phyloP scores from a whole-genome alignment of 306 rosid genomes.

The Begonia loranthoides region DNA sequence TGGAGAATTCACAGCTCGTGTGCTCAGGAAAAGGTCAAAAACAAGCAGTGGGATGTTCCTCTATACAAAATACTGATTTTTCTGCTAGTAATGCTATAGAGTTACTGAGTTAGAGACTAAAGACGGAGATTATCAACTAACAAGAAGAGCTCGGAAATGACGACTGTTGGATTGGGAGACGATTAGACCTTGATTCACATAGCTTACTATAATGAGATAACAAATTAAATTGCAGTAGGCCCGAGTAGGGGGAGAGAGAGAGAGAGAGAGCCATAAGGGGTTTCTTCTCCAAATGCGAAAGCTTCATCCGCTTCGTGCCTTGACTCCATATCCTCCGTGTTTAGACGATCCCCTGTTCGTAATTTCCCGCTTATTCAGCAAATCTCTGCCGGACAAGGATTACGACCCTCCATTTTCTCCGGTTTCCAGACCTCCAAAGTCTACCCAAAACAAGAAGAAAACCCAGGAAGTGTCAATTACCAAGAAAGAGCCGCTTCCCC shows the following conservation, averaged over 20 bases:
- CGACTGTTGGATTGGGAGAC: too few relatives aligned
- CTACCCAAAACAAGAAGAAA: conserved; percentile 10
- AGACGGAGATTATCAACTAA: not conserved
- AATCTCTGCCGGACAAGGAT: conserved; percentile 10
- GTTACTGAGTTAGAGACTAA: conserved; percentile 3
- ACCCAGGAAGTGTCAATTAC: conserved; percentile 5
- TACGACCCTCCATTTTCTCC: conserved; percentile 77
- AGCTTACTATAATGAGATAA: too few relatives aligned
- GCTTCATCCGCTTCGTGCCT: too few relatives aligned
- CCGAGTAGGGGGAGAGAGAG: too few relatives aligned
- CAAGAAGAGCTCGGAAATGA: too few relatives aligned
- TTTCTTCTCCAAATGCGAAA: too few relatives aligned
- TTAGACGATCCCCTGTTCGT: not conserved
- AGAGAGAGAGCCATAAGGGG: too few relatives aligned
- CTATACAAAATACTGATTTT: not conserved
- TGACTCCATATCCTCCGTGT: too few relatives aligned
- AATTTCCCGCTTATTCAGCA: conserved; percentile 15
- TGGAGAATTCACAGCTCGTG: conserved; percentile 13
- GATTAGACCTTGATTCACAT: too few relatives aligned
- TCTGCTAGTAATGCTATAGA: conserved; percentile 1
- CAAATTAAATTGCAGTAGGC: not conserved
- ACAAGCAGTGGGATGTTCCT: not conserved
- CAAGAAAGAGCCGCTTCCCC: conserved; percentile 13
- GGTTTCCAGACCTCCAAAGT: conserved; percentile 18
- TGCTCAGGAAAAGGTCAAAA: not conserved